Evolutionary conservation across 306 rosid species (phyloP).

Genomic region (Leucaena leucocephala): DNA sequence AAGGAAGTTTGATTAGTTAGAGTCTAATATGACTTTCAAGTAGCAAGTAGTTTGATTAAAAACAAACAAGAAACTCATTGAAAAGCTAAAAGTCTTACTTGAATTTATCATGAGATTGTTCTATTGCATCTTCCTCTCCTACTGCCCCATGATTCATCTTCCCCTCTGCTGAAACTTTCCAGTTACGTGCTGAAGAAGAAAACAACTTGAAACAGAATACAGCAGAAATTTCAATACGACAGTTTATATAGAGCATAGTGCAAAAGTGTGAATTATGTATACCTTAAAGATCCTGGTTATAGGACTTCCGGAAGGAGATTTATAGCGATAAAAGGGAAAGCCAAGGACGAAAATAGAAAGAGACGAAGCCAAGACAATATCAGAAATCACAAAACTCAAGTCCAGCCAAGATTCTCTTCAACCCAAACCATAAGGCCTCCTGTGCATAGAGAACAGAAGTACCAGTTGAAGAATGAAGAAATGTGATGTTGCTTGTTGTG

Average conservation of each 20-base stretch:
- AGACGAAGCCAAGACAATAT: constrained; percentile 24
- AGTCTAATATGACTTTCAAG: too few species aligned
- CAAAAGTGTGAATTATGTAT: not conserved
- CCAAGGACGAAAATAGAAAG: constrained; percentile 35
- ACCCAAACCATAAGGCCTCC: constrained; percentile 50
- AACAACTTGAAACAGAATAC: constrained; percentile 27
- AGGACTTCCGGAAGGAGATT: constrained; percentile 46
- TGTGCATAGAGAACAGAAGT: constrained; percentile 36
- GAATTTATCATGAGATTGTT: constrained; percentile 27
- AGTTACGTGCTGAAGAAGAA: constrained; percentile 30
- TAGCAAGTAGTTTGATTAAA: too few species aligned
- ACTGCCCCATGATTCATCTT: not conserved
- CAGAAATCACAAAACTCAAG: constrained; percentile 33
- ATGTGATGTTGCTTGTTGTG: constrained; percentile 31
- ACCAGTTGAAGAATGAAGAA: constrained; percentile 53
- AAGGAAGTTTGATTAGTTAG: not conserved
- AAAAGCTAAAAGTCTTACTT: constrained; percentile 2
- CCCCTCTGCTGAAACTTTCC: constrained; percentile 7
- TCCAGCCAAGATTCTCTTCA: constrained; percentile 46
- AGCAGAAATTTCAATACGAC: not conserved
- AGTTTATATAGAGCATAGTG: not conserved
- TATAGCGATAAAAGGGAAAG: constrained; percentile 35
- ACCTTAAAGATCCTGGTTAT: constrained; percentile 41
- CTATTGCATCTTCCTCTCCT: not conserved
- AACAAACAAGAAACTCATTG: not conserved